Evolutionary conservation across 2,329 filamentous ascomycete species (phyloP).

Genomic region (Dactylellina drechsleri): DNA sequence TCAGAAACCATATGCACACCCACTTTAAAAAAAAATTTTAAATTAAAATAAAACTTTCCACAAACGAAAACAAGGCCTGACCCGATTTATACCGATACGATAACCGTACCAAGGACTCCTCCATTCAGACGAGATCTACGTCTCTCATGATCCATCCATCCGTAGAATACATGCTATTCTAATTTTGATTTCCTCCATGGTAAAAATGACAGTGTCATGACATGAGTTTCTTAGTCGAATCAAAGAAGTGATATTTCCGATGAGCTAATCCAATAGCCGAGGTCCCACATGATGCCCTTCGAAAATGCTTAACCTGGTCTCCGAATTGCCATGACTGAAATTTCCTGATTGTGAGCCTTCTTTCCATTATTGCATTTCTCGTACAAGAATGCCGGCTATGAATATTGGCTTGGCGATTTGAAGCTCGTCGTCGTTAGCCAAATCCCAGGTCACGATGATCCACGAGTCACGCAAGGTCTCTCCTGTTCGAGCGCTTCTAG

Average conservation of each 20-base stretch:
- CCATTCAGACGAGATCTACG: slow-evolving; percentile 53
- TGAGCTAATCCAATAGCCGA: slow-evolving; percentile 52
- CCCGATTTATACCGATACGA: slow-evolving; percentile 53
- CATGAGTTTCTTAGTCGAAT: slow-evolving; percentile 36
- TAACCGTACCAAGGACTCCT: slow-evolving; percentile 39
- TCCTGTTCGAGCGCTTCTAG: slow-evolving; percentile 22
- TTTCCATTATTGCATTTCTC: too few species aligned
- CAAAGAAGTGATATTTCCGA: slow-evolving; percentile 20
- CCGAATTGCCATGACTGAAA: not conserved
- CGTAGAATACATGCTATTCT: slow-evolving; percentile 12
- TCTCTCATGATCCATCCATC: slow-evolving; percentile 47
- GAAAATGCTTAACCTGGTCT: not conserved
- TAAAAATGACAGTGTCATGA: slow-evolving; percentile 42
- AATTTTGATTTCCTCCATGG: not conserved
- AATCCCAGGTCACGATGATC: slow-evolving; percentile 53
- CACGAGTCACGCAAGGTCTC: slow-evolving; percentile 50
- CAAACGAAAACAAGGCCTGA: slow-evolving; percentile 45
- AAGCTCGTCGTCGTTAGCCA: slow-evolving; percentile 20
- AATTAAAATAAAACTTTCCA: not conserved
- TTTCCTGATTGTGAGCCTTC: not conserved
- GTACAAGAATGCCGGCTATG: not conserved
- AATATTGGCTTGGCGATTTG: not conserved
- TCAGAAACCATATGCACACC: slow-evolving; percentile 9
- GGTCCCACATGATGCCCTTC: slow-evolving; percentile 53
- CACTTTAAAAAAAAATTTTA: too few species aligned